These are phyloP conservation scores for Phaeosphaeria sp. DNA, from an alignment of 2,329 filamentous ascomycete genomes.

Conservation along the genomic window DNA sequence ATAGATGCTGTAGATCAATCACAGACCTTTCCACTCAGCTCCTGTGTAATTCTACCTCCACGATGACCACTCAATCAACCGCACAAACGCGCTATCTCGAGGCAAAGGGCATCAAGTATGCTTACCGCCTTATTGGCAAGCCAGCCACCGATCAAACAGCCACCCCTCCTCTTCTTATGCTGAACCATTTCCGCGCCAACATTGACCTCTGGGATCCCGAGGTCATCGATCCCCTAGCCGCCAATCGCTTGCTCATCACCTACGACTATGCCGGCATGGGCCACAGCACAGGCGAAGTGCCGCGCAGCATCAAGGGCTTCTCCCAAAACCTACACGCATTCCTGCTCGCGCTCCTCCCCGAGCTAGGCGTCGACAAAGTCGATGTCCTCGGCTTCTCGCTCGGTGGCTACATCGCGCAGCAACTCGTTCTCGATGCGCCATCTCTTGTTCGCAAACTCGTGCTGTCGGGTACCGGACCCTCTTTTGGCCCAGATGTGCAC, in stretches of 20 bases:
- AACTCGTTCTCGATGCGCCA: constrained; percentile 49
- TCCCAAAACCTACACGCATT: constrained; percentile 45
- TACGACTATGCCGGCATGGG: constrained; percentile 60
- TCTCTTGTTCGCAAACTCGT: constrained; percentile 51
- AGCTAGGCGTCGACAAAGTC: constrained; percentile 43
- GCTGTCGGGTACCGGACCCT: constrained; percentile 50
- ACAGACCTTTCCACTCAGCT: neutral
- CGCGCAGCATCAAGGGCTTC: constrained; percentile 46
- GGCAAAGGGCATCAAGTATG: constrained; percentile 18
- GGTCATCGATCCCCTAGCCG: constrained; percentile 54
- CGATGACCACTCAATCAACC: neutral
- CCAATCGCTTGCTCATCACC: constrained; percentile 52
- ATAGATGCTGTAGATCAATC: neutral
- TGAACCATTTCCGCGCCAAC: constrained; percentile 30
- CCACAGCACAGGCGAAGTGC: constrained; percentile 47
- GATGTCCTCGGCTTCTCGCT: constrained; percentile 61
- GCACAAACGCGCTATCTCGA: constrained; percentile 5
- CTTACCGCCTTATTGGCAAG: constrained; percentile 26
- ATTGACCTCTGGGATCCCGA: constrained; percentile 33
- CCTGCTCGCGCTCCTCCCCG: constrained; percentile 28
- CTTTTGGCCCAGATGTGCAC: neutral
- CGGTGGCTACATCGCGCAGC: constrained; percentile 56
- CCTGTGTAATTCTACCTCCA: neutral
- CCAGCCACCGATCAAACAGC: neutral
- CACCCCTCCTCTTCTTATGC: constrained; percentile 21